These are phyloP conservation scores for Lithospermum erythrorhizon DNA, from an alignment of 257 asterid species.

Conservation along the genomic window DNA sequence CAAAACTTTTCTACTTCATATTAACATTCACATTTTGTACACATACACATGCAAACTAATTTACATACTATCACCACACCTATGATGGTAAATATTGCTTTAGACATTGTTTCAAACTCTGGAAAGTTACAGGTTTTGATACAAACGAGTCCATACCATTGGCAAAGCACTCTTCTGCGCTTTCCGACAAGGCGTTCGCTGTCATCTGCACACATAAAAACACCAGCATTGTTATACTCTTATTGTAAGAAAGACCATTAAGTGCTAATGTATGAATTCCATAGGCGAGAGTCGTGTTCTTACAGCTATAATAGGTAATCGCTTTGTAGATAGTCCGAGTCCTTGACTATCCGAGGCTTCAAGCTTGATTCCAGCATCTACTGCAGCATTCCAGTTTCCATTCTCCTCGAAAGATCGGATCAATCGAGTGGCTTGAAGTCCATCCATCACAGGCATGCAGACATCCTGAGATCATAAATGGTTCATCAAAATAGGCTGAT, in stretches of 20 bases:
- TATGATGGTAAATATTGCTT: constrained; percentile 32
- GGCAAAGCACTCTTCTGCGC: constrained; percentile 81
- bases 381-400: constrained; percentile 79
- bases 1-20: background rate
- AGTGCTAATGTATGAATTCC: background rate
- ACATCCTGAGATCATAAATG: constrained; percentile 46
- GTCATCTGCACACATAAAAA: constrained; percentile 64
- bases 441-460: constrained; percentile 92
- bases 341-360: constrained; percentile 23
- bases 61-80: constrained; percentile 21
- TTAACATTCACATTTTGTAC: constrained; percentile 38
- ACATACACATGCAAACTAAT: constrained; percentile 32
- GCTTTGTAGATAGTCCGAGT: constrained; percentile 21
- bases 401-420: constrained; percentile 78
- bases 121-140: constrained; percentile 70
- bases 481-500: background rate
- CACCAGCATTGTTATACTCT: background rate
- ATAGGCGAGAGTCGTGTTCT: constrained; percentile 8
- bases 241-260: background rate
- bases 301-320: constrained; percentile 73
- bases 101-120: constrained; percentile 61
- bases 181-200: constrained; percentile 74
- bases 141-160: constrained; percentile 95
- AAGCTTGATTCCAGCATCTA: constrained; percentile 51
- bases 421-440: constrained; percentile 71